Conservation (phyloP, 345 rosid genomes). For the Balakata baccata region DNA sequence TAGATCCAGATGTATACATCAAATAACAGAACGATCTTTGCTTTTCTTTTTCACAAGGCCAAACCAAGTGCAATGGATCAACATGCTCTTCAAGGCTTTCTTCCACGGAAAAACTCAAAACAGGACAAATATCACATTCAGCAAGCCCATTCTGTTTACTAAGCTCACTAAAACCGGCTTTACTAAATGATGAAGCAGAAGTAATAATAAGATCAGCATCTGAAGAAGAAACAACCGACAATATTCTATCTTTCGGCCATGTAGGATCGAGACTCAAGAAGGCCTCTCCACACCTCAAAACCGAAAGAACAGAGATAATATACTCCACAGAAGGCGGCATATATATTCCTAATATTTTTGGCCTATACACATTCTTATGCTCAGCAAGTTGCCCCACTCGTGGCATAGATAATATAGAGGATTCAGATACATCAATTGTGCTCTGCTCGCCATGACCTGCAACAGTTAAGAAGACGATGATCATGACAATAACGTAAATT, state of each 20-base stretch:
- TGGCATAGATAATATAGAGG: background rate
- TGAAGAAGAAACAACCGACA: slow-evolving; percentile 50
- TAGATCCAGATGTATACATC: slow-evolving; percentile 92
- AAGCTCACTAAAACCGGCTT: slow-evolving; percentile 33
- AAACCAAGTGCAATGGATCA: slow-evolving; percentile 24
- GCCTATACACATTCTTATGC: slow-evolving; percentile 29
- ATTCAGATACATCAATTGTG: background rate
- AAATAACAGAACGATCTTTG: slow-evolving; percentile 68
- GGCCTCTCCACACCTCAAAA: slow-evolving; percentile 78
- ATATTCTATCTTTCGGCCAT: slow-evolving; percentile 78
- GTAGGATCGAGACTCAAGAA: slow-evolving; percentile 81
- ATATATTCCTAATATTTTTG: slow-evolving; percentile 63
- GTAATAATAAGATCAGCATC: slow-evolving; percentile 50
- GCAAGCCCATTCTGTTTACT: slow-evolving; percentile 49
- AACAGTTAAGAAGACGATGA: background rate
- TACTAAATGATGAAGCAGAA: slow-evolving; percentile 39
- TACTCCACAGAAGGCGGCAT: slow-evolving; percentile 84
- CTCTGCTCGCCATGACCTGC: slow-evolving; percentile 1
- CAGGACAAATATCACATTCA: slow-evolving; percentile 35
- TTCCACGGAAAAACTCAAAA: slow-evolving; percentile 51
- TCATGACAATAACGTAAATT: background rate
- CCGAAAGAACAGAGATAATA: slow-evolving; percentile 66
- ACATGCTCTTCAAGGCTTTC: slow-evolving; percentile 27
- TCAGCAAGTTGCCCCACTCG: slow-evolving; percentile 18
- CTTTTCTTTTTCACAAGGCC: slow-evolving; percentile 53